These are phyloP conservation scores for Lasiosphaeria hispida DNA, from an alignment of 495 filamentous ascomycete genomes.

Conservation along the genomic window DNA sequence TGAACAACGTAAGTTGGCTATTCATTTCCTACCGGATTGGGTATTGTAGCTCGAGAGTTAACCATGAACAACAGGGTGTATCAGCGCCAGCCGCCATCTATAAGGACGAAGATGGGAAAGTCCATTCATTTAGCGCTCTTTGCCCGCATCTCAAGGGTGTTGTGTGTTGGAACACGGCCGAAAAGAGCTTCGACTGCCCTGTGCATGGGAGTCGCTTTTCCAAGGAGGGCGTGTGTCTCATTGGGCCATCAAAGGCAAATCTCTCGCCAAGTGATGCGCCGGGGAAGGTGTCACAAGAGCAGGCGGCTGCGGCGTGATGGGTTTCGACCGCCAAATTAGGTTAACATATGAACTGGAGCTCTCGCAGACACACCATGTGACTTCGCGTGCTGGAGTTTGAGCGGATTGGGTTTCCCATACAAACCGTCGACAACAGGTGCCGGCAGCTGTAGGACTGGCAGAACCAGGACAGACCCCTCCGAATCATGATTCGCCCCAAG, in stretches of 20 bases:
- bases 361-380: too few relatives aligned
- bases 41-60: not conserved
- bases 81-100: conserved; percentile 53
- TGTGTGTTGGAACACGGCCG: conserved; percentile 53
- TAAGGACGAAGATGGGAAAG: conserved; percentile 53
- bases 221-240: conserved; percentile 49
- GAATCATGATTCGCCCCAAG: too few relatives aligned
- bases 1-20: conserved; percentile 40
- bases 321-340: too few relatives aligned
- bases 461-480: too few relatives aligned
- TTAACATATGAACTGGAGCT: too few relatives aligned
- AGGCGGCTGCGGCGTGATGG: too few relatives aligned
- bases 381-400: too few relatives aligned
- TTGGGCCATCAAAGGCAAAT: conserved; percentile 48
- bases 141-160: conserved; percentile 59
- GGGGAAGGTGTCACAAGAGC: conserved; percentile 20
- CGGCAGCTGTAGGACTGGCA: too few relatives aligned
- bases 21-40: not conserved
- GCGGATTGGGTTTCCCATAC: too few relatives aligned
- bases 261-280: conserved; percentile 25
- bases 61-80: conserved; percentile 6
- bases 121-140: conserved; percentile 49
- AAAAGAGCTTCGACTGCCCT: conserved; percentile 56
- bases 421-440: too few relatives aligned
- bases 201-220: conserved; percentile 57